phyloP scores from a whole-genome alignment of 2,329 filamentous ascomycete genomes.

The Colletotrichum paranaense region DNA sequence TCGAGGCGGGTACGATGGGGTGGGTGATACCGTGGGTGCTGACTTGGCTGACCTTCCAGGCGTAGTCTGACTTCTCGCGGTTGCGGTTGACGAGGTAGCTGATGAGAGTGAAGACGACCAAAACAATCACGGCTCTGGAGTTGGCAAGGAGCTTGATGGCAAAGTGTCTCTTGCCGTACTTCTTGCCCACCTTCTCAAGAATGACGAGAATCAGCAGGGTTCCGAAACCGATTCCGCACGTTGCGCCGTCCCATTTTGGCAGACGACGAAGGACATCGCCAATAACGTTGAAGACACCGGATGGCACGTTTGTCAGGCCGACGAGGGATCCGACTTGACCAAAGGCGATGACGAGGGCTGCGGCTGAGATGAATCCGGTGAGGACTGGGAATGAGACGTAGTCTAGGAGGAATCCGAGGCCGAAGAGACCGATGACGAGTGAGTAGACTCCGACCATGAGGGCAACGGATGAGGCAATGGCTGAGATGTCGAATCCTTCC shows the following conservation, averaged over 20 bases:
- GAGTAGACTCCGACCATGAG: slow-evolving; percentile 73
- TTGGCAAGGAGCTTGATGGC: slow-evolving; percentile 69
- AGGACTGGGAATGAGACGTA: slow-evolving; percentile 75
- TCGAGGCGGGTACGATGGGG: slow-evolving; percentile 58
- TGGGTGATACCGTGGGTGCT: slow-evolving; percentile 64
- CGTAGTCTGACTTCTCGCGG: slow-evolving; percentile 55
- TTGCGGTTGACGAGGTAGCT: slow-evolving; percentile 72
- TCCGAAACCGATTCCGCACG: slow-evolving; percentile 75
- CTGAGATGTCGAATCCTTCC: slow-evolving; percentile 51
- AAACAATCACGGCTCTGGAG: slow-evolving; percentile 69
- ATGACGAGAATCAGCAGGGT: slow-evolving; percentile 66
- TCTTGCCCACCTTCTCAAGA: slow-evolving; percentile 70
- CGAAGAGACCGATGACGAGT: slow-evolving; percentile 69
- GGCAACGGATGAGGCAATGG: slow-evolving; percentile 70
- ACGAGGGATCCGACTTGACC: slow-evolving; percentile 72
- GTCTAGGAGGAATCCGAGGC: slow-evolving; percentile 74
- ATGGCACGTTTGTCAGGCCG: slow-evolving; percentile 52
- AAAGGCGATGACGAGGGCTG: slow-evolving; percentile 73
- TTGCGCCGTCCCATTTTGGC: slow-evolving; percentile 59
- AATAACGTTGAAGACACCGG: slow-evolving; percentile 31
- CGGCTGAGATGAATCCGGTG: slow-evolving; percentile 74
- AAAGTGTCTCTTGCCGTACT: slow-evolving; percentile 70
- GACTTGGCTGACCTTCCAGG: slow-evolving; percentile 70
- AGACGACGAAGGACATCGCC: slow-evolving; percentile 40
- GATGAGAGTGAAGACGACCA: slow-evolving; percentile 72